Base-by-base conservation (phyloP, 805 yeast genomes). In the Candida orba region DNA sequence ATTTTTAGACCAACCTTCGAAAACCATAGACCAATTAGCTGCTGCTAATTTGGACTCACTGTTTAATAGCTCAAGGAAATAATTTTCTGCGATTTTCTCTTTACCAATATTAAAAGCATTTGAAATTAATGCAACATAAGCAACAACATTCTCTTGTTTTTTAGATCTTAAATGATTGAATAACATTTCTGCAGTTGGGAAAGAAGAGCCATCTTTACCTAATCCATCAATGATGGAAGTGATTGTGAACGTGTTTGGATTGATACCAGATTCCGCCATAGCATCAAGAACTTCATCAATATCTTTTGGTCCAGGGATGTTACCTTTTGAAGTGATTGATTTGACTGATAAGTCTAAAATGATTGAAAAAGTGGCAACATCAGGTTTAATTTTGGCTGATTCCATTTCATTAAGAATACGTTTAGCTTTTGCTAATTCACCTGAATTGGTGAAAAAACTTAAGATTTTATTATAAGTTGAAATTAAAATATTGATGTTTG, bases 301-400 rank as follows among this genome's bases (percentile, higher is more conserved):
- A 4, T 63, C 50, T n/a, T 63, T 58, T 10, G 60, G 57, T 31
- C 68, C 61, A 8, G 78, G 71, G 2, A 62, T 53, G 45, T 63
- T 58, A 9, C 77, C 78, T 31, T 71, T 65, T n/a, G 63, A 64
- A 34, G 62, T 62, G 30, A 69, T 64, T 31, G 63, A 44, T 55
- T 76, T 77, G 63, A 81, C 68, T 49, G 72, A 66, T 41, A 71
- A 60, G 52, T 81, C 79, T 42, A 81, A 68, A 22, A 81, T 62
- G 31, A 75, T 71, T 4, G 89, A 73, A 60, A 76, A 76, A 3
- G 90, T 81, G 15, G 78, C 78, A 37, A 78, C 67, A 56, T 79
- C 85, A 24, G 83, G 82, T 32, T 66, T 53, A 22, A 81, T 59
- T 4, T 63, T 57, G 23, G 64, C 45, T 29, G 57, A 58, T 34